Evolutionary conservation across 768 basidiomycete species (phyloP), one percentile per base, ranked within the genome.

Genomic region (Pleurotus giganteus): DNA sequence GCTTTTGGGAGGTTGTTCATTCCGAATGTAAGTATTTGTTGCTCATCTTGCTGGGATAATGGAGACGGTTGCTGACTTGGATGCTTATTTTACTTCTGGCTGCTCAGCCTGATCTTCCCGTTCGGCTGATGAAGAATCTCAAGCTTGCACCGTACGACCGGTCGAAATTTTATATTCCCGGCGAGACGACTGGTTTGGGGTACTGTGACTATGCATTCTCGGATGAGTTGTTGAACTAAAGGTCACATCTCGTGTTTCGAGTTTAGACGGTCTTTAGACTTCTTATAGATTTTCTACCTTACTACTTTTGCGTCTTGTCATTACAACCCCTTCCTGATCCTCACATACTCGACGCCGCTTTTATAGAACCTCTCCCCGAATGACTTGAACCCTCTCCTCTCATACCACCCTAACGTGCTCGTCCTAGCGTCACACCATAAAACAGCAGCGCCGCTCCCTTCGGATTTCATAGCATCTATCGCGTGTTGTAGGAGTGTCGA

Each of bases 371-470:
- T 66, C 15, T 71, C 66, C 17, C 83, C 83, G 54, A 83, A 80
- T n/a, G 69, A 57, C 21, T 61, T 46, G 64, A 85, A 69, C 2
- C 80, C 82, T 55, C 80, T 74, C 56, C 72, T 78, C 57, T 72
- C 64, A 64, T 85, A 86, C 81, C 83, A 85, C 19, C 56, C 67
- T 19, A 64, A 57, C 4, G 72, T 74, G 13, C 73, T 67, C 42
- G 66, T 64, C 57, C 83, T 67, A 19, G 83, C 84, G 61, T 85
- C 83, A 67, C 83, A 85, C 82, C 82, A 86, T 4, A 81, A 65
- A 11, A 75, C 60, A n/a, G n/a, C n/a, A n/a, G n/a, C n/a, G n/a
- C n/a, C 4, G 57, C 59, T n/a, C 70, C 77, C 17, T 45, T 78
- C 71, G n/a, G 69, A 65, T 58, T 64, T 67, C 19, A 75, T 76